phyloP scores from a whole-genome alignment of 148 eudicot genomes.

The Limonium bicolor region DNA sequence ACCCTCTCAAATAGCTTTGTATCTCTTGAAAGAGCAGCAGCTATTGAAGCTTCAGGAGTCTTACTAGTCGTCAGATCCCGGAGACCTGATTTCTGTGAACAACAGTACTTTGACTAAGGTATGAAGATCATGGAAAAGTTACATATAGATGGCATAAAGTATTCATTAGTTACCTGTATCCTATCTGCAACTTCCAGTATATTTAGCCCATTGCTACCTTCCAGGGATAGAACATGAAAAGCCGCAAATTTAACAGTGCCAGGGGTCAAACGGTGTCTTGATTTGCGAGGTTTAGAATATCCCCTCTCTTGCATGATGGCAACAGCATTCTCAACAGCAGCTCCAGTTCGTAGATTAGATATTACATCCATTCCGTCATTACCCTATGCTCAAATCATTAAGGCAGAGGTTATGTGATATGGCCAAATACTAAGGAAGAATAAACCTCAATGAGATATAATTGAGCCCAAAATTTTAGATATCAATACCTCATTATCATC shows the following conservation, averaged over 20 bases:
- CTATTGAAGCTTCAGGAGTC: conserved; percentile 95
- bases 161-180: conserved; percentile 51
- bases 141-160: conserved; percentile 3
- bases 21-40: conserved; percentile 93
- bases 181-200: conserved; percentile 83
- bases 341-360: conserved; percentile 68
- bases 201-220: conserved; percentile 67
- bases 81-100: conserved; percentile 69
- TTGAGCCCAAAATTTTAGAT: too few relatives aligned
- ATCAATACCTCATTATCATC: conserved; percentile 91
- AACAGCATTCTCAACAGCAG: conserved; percentile 76
- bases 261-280: conserved; percentile 94
- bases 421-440: too few relatives aligned
- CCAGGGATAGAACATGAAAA: conserved; percentile 79
- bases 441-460: too few relatives aligned
- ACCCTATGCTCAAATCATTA: conserved; percentile 29
- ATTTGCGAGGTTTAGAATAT: conserved; percentile 58
- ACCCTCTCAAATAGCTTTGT: conserved; percentile 87
- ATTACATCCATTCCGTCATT: conserved; percentile 53
- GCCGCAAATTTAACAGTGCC: conserved; percentile 98
- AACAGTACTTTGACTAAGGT: background rate
- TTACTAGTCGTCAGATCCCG: conserved; percentile 90
- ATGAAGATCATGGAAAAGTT: background rate
- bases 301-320: conserved; percentile 83
- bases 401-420: background rate